Evolutionary conservation across 2,329 filamentous ascomycete species (phyloP).

Genomic region (Penicillium polonicum): DNA sequence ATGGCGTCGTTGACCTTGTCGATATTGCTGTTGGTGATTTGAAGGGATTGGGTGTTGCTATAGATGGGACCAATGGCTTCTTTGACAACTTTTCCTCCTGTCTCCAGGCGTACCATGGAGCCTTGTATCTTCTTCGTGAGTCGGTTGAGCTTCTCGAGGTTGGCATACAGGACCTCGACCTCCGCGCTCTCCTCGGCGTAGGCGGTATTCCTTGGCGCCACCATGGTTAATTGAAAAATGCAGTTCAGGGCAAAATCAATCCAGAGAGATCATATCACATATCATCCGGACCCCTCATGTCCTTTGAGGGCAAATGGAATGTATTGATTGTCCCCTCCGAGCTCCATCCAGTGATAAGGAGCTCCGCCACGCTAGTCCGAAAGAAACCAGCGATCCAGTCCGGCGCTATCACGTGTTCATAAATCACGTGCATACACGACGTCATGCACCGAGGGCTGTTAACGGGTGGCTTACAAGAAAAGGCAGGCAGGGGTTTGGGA

Average conservation of each 20-base stretch:
- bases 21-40: conserved; percentile 85
- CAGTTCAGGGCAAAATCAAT: conserved; percentile 18
- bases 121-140: conserved; percentile 95
- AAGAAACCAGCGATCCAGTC: background rate
- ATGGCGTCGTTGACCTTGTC: conserved; percentile 84
- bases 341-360: conserved; percentile 20
- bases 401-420: background rate
- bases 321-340: conserved; percentile 7
- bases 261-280: conserved; percentile 20
- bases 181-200: conserved; percentile 67
- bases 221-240: conserved; percentile 43
- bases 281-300: conserved; percentile 12
- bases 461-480: conserved; percentile 6
- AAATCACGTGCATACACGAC: conserved; percentile 11
- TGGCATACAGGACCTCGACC: conserved; percentile 65
- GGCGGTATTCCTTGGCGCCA: conserved; percentile 55
- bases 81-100: conserved; percentile 84
- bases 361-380: conserved; percentile 23
- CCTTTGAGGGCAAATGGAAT: background rate
- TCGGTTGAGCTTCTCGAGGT: conserved; percentile 86
- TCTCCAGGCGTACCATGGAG: conserved; percentile 77
- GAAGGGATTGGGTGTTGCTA: conserved; percentile 84
- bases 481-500: conserved; percentile 15
- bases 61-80: conserved; percentile 91
- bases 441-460: conserved; percentile 23